Conservation (phyloP, 2,329 filamentous ascomycete species). For the Colletotrichum sp. region DNA sequence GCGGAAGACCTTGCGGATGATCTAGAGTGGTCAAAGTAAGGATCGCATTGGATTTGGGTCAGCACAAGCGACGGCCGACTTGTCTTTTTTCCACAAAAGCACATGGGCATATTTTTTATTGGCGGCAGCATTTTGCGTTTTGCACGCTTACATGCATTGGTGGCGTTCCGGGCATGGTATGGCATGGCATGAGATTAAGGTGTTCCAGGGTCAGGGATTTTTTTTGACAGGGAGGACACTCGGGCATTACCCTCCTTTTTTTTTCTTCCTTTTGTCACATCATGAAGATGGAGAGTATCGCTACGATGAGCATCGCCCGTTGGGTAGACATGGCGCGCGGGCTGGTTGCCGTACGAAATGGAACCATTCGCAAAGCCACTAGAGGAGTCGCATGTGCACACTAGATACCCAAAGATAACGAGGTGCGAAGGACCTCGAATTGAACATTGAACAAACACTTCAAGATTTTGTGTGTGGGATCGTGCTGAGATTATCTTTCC, state of each 20-base stretch:
- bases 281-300: background rate
- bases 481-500: background rate
- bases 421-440: background rate
- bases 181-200: constrained; percentile 5
- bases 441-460: background rate
- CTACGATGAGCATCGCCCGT: background rate
- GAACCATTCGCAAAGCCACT: background rate
- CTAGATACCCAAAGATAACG: background rate
- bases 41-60: background rate
- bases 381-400: background rate
- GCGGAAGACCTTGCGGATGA: background rate
- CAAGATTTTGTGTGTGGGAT: background rate
- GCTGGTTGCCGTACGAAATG: background rate
- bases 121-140: background rate
- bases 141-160: constrained; percentile 5
- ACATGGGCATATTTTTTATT: background rate
- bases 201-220: constrained; percentile 1
- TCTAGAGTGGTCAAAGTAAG: background rate
- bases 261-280: background rate
- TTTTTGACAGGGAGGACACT: background rate
- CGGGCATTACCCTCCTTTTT: background rate
- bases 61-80: background rate
- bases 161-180: constrained; percentile 8
- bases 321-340: background rate
- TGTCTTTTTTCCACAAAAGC: background rate